Evolutionary conservation across 345 rosid genomes (phyloP).

Genomic region (Hypericum perforatum): DNA sequence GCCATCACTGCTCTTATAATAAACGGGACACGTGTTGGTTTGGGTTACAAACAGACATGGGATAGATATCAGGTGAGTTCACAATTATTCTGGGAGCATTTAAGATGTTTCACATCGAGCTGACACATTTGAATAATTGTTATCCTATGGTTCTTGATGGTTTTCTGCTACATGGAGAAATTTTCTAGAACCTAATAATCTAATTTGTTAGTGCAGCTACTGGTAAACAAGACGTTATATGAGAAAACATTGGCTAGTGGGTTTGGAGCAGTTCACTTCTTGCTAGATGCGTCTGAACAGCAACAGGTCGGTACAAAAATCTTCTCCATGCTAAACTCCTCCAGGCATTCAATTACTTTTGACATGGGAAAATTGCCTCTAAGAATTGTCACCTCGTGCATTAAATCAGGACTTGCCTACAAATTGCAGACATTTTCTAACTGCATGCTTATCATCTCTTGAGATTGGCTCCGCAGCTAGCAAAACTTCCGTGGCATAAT

Average conservation of each 20-base stretch:
- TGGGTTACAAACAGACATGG: slow-evolving; percentile 98
- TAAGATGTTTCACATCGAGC: background rate
- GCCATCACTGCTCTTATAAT: slow-evolving; percentile 74
- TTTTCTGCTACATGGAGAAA: too few species aligned
- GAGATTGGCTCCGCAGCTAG: too few species aligned
- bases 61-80: slow-evolving; percentile 86
- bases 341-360: too few species aligned
- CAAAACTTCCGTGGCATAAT: background rate
- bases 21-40: slow-evolving; percentile 66
- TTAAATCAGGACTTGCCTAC: too few species aligned
- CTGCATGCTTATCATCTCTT: too few species aligned
- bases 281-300: slow-evolving; percentile 94
- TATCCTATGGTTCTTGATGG: too few species aligned
- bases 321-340: background rate
- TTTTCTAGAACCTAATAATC: background rate
- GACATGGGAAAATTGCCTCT: too few species aligned
- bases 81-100: slow-evolving; percentile 1
- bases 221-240: slow-evolving; percentile 87
- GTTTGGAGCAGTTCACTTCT: slow-evolving; percentile 87
- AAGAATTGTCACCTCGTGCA: too few species aligned
- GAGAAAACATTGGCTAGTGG: slow-evolving; percentile 98
- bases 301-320: slow-evolving; percentile 53
- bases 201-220: slow-evolving; percentile 39
- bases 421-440: too few species aligned
- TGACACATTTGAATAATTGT: background rate